Base-by-base conservation (phyloP, 2,329 filamentous ascomycete species). In the Colletotrichum siamense region DNA sequence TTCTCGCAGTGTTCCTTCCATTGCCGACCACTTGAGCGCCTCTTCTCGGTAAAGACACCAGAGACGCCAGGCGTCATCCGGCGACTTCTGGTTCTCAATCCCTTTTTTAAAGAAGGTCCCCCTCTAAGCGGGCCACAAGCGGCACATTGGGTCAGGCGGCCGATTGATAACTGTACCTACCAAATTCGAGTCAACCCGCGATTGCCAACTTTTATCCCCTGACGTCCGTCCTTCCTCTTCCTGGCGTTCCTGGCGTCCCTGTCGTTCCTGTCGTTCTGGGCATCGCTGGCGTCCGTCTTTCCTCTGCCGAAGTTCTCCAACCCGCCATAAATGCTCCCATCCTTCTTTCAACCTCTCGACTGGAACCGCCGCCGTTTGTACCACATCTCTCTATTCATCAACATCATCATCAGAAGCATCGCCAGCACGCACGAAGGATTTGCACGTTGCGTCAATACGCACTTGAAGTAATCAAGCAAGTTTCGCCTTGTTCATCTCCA, bases 111-210 rank as follows among this genome's bases (percentile, higher is more conserved):
- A n/a, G 39, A 49, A 3, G 5, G 18, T 12, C 39, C 39, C 12
- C 12, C 39, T 0, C 18, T 49, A 9, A 49, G 18, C 18, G 5
- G 9, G 9, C 39, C 18, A 12, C 39, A 49, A 12, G 39, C 39
- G 18, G 18, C 9, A 12, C 3, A 49, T 12, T 0, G 9, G 39
- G 3, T 6, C 39, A 12, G 18, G 9, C 9, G 18, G 39, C 18
- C 18, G 9, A 49, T 49, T n/a, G 39, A n/a, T 22, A 49, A 0
- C 1, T 22, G 18, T 12, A 0, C 39, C 18, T 12, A 0, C 18
- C 18, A 0, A 6, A 12, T n/a, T 3, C 39, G 18, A 49, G 18
- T n/a, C 9, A 49, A 7, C 39, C 9, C 5, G 39, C 39, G 9
- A 49, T 49, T 49, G 39, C 39, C 39, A 44, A 6, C 5, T 0